phyloP scores from a whole-genome alignment of 2,329 filamentous ascomycete species.

The Biscogniauxia mediterranea region DNA sequence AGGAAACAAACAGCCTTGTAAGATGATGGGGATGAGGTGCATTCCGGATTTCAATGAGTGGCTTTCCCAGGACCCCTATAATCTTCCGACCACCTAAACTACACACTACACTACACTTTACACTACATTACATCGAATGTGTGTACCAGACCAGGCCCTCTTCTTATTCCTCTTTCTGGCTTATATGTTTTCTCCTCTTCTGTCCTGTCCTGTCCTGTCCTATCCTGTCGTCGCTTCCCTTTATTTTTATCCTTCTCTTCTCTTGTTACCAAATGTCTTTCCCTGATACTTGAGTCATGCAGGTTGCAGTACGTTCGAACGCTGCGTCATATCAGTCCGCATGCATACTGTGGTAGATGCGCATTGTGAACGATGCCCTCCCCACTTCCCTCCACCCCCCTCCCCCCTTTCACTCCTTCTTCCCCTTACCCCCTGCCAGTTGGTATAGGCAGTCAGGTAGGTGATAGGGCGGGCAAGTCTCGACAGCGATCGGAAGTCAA shows the following conservation, averaged over 20 bases:
- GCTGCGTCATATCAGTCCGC: not conserved
- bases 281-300: not conserved
- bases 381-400: not conserved
- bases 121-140: no score
- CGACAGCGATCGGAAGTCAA: not conserved
- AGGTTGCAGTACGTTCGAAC: not conserved
- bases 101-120: no score
- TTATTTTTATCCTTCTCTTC: not conserved
- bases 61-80: not conserved
- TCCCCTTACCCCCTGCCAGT: not conserved
- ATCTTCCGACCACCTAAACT: no score
- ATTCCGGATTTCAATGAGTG: not conserved
- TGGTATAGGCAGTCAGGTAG: not conserved
- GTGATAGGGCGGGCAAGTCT: not conserved
- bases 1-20: not conserved
- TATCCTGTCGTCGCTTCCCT: not conserved
- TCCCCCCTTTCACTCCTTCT: not conserved
- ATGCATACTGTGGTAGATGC: not conserved
- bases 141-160: no score
- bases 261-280: not conserved
- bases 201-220: no score
- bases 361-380: not conserved
- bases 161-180: not conserved
- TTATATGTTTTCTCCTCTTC: no score
- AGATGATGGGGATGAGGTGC: not conserved